Conservation (phyloP, 305 asterid species). For the Fraxinus angustifolia region DNA sequence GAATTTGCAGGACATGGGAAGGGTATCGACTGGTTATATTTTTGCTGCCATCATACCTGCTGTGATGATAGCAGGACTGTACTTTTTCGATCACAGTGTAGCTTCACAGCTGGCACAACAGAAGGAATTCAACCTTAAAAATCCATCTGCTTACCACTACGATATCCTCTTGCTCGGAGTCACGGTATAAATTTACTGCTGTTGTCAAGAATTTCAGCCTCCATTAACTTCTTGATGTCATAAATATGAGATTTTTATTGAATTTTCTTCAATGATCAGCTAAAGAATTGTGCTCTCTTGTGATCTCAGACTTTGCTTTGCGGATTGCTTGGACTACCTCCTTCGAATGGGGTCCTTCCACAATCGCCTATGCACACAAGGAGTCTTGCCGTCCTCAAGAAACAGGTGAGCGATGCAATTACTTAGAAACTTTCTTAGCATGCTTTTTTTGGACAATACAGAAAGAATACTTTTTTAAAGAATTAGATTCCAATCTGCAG, state of each 20-base stretch:
- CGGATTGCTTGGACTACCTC: conserved; percentile 90
- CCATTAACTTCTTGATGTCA: neutral
- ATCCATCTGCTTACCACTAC: conserved; percentile 81
- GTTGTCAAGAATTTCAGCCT: neutral
- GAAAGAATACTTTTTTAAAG: neutral
- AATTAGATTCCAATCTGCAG: conserved; percentile 32
- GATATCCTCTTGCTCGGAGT: conserved; percentile 73
- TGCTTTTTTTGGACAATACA: neutral
- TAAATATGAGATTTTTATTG: neutral
- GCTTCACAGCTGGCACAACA: conserved; percentile 94
- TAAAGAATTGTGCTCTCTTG: conserved; percentile 6
- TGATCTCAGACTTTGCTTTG: conserved; percentile 70
- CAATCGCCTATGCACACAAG: conserved; percentile 96
- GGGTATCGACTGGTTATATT: conserved; percentile 55
- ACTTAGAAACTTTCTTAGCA: neutral
- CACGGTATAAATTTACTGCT: conserved; percentile 46
- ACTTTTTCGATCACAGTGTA: conserved; percentile 90
- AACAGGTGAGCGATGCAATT: conserved; percentile 45
- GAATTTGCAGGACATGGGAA: conserved; percentile 70
- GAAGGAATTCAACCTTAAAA: conserved; percentile 80
- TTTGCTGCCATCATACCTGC: conserved; percentile 87
- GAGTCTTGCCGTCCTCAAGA: conserved; percentile 88
- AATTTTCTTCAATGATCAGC: neutral
- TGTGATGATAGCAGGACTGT: conserved; percentile 78
- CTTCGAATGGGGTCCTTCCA: conserved; percentile 94